These are phyloP conservation scores for Alternaria hordeiaustralica DNA, from an alignment of 2,329 filamentous ascomycete genomes.

Conservation along the genomic window DNA sequence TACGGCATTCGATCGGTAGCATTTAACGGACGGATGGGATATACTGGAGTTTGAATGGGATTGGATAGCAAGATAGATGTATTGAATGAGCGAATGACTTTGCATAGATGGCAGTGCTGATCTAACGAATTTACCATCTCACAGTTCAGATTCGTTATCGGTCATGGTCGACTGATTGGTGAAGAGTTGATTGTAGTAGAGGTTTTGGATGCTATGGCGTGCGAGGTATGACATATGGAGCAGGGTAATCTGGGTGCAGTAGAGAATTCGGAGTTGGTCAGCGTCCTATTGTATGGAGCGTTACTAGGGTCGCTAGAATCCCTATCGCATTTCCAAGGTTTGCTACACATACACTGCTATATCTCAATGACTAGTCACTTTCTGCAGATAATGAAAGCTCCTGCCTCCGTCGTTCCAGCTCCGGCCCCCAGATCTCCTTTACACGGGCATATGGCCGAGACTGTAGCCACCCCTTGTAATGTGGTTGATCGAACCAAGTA, in stretches of 20 bases:
- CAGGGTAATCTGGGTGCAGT: neutral
- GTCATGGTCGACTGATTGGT: neutral
- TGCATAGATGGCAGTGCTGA: rapidly evolving
- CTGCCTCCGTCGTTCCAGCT: neutral
- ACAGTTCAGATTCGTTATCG: neutral
- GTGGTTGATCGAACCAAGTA: neutral
- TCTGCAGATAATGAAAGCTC: neutral
- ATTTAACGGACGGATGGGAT: neutral
- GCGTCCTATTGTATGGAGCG: neutral
- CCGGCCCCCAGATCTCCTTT: neutral
- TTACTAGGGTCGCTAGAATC: neutral
- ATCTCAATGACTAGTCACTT: neutral
- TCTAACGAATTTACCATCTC: rapidly evolving
- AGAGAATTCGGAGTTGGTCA: neutral
- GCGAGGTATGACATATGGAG: neutral
- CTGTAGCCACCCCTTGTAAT: neutral
- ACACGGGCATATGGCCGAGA: neutral
- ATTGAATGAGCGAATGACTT: neutral
- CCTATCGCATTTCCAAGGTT: neutral
- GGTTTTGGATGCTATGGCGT: neutral
- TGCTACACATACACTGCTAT: neutral
- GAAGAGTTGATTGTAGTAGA: too few species aligned
- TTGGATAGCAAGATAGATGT: neutral
- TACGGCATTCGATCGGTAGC: neutral
- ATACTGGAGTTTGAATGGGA: neutral